A percentile compares a stretch with the other conserved stretches of the same genome.
phyloP scores from a whole-genome alignment of 805 yeast species.

The Scheffersomyces lignosus region DNA sequence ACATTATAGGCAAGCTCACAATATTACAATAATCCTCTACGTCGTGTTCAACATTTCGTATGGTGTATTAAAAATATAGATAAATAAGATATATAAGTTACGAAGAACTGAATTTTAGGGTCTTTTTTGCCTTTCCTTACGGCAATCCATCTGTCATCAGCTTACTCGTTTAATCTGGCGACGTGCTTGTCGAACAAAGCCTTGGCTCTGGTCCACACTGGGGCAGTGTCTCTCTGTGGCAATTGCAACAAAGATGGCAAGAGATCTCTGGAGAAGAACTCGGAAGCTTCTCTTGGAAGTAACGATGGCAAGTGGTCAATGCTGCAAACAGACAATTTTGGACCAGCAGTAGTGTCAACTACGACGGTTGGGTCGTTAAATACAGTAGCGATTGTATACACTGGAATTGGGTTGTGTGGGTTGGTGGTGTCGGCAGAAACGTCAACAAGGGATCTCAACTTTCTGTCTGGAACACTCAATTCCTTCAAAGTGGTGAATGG shows the following conservation, averaged over 20 bases:
- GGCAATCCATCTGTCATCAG: no score
- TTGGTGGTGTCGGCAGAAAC: slow-evolving; percentile 99
- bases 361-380: slow-evolving; percentile 87
- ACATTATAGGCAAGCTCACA: no score
- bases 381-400: slow-evolving; percentile 85
- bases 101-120: neutral
- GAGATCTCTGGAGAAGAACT: slow-evolving; percentile 82
- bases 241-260: slow-evolving; percentile 85
- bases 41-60: no score
- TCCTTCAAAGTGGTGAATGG: slow-evolving; percentile 78
- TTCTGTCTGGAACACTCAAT: slow-evolving; percentile 68
- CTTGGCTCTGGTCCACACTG: slow-evolving; percentile 92
- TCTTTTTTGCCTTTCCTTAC: neutral
- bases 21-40: no score
- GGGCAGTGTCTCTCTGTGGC: slow-evolving; percentile 77
- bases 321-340: slow-evolving; percentile 86
- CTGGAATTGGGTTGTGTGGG: slow-evolving; percentile 97
- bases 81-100: no score
- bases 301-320: slow-evolving; percentile 96
- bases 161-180: slow-evolving; percentile 53
- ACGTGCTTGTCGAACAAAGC: slow-evolving; percentile 82
- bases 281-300: slow-evolving; percentile 96
- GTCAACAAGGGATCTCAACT: slow-evolving; percentile 88
- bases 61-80: no score
- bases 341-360: slow-evolving; percentile 78